Percentiles rank a stretch among this genome's conserved stretches.
phyloP scores from a whole-genome alignment of 345 rosid genomes.

The Dipteronia sinensis region DNA sequence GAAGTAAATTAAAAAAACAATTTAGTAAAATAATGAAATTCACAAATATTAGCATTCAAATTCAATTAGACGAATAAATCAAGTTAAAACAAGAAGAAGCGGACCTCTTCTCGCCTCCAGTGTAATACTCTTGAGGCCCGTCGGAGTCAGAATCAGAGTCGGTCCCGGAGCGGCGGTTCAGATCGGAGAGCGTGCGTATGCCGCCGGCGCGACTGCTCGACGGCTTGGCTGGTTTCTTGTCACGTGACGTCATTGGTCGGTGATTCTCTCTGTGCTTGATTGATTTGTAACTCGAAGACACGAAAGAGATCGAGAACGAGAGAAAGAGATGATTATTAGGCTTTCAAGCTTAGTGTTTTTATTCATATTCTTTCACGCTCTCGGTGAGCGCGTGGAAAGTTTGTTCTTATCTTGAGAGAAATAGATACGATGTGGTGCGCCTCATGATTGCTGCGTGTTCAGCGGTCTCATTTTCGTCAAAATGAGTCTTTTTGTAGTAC shows the following conservation, averaged over 20 bases:
- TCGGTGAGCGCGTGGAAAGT: background rate
- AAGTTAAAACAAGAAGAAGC: background rate
- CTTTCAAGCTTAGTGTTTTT: background rate
- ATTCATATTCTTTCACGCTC: background rate
- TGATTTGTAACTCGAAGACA: background rate
- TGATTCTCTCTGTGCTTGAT: background rate
- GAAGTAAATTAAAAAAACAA: background rate
- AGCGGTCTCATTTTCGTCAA: background rate
- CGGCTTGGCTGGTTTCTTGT: constrained; percentile 76
- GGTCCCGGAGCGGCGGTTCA: constrained; percentile 64
- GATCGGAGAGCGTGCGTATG: constrained; percentile 85
- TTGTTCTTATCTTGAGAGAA: background rate
- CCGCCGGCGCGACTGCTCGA: constrained; percentile 63
- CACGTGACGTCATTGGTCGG: constrained; percentile 62
- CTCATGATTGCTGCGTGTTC: background rate
- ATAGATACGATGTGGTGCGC: background rate
- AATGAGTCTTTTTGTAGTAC: background rate
- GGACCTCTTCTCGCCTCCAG: constrained; percentile 98
- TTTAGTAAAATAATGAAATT: background rate
- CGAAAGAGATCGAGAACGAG: background rate
- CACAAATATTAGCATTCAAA: background rate
- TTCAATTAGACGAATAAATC: background rate
- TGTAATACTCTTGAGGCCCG: constrained; percentile 83
- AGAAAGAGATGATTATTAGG: background rate
- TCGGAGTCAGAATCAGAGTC: constrained; percentile 90